Evolutionary conservation across 345 rosid species (phyloP).

Genomic region (Acer negundo): DNA sequence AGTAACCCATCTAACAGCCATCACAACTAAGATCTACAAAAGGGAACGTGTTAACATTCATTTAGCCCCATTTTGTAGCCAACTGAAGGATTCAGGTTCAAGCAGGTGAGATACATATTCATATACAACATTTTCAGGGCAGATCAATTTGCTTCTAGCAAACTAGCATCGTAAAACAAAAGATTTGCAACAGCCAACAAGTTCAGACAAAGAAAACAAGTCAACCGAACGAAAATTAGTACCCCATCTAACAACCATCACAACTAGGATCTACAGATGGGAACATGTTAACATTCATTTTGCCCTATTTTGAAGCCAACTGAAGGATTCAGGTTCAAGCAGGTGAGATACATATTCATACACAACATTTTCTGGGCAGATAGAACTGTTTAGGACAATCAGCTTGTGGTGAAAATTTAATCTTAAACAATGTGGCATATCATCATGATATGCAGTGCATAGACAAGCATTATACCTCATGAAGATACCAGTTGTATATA

Average conservation of each 20-base stretch:
- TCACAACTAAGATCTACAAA: neutral
- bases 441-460: neutral
- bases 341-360: neutral
- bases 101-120: slow-evolving; percentile 5
- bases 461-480: slow-evolving; percentile 62
- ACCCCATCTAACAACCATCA: neutral
- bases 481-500: slow-evolving; percentile 82
- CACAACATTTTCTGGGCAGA: neutral
- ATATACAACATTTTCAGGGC: neutral
- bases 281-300: neutral
- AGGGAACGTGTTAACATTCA: neutral
- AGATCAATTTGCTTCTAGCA: neutral
- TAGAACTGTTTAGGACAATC: neutral
- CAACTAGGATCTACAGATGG: neutral
- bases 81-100: neutral
- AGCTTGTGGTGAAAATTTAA: neutral
- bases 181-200: neutral
- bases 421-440: neutral
- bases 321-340: slow-evolving; percentile 1
- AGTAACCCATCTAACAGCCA: neutral
- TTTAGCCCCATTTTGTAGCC: neutral
- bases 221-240: neutral
- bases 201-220: neutral
- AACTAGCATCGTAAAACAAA: neutral
- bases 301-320: neutral